Base-by-base conservation (phyloP, 106 monocot genomes). In the Chionographis japonica region DNA sequence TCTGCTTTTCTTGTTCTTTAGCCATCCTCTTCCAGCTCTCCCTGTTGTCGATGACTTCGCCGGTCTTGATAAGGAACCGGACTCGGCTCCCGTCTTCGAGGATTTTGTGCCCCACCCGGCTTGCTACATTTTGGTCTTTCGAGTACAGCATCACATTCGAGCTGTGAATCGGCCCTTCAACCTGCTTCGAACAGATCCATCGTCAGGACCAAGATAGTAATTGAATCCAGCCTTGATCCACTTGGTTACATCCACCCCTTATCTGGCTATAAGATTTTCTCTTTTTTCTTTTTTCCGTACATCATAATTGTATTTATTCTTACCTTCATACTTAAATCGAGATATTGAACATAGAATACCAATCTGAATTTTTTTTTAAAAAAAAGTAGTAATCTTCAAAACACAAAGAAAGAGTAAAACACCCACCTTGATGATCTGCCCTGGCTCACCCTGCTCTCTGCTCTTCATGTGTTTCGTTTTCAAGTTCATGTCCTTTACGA, bases 401-500 rank as follows among this genome's bases (percentile, higher is more conserved):
- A 27, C 27, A 0, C 27, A 9, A 4, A 55, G 54, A 15, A 36
- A 15, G 11, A 60, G 40, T 20, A 40, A 12, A 50, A 54, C 38
- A 51, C 67, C 2, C 35, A 87, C 95, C 95, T 92, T 88, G 18
- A 86, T 75, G 66, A 97, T 92, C 58, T 86, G 80, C 55, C 95
- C 95, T 36, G 89, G 84, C 65, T 92, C 97, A 56, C 78, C 97
- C 69, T 87, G 74, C 74, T 91, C 83, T 81, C 69, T 78, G 65
- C 92, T 86, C 82, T 97, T 97, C 89, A 89, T 87, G 77, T 92
- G 92, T 50, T 97, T 97, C 20, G 92, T 89, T 71, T 97, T 92
- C 69, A 97, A 76, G 80, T 97, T 97, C 49, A 89, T 74, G 66
- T 87, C 92, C 60, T 92, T 92, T 10, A 97, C 79, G 17, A 97